A percentile compares a stretch with the other conserved stretches of the same genome.
Evolutionary conservation across 1,284 basidiomycete genomes (phyloP).

Genomic region (Fereydounia khargensis): DNA sequence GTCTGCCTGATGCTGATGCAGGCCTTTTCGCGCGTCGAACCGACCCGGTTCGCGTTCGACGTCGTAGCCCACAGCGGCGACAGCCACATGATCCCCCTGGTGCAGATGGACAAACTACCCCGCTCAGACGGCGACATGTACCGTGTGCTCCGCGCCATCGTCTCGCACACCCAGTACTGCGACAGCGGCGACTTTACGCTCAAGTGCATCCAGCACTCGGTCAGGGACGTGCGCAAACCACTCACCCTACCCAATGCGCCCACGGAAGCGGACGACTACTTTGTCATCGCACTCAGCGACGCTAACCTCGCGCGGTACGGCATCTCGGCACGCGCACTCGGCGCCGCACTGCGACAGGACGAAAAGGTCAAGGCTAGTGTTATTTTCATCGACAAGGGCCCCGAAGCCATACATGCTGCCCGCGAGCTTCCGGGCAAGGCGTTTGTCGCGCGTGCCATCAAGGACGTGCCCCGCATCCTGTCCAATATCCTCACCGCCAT

Average conservation of each 20-base stretch:
- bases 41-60: constrained; percentile 52
- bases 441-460: constrained; percentile 43
- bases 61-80: constrained; percentile 58
- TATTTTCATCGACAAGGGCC: constrained; percentile 53
- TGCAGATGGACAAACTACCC: constrained; percentile 37
- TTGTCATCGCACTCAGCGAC: constrained; percentile 58
- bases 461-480: constrained; percentile 45
- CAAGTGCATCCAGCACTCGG: constrained; percentile 38
- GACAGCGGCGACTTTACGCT: constrained; percentile 42
- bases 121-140: constrained; percentile 49
- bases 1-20: constrained; percentile 57
- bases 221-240: constrained; percentile 23
- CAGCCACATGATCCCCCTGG: constrained; percentile 49
- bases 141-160: constrained; percentile 45
- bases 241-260: not conserved
- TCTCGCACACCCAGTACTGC: constrained; percentile 48
- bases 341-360: constrained; percentile 30
- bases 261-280: constrained; percentile 50
- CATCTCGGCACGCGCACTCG: constrained; percentile 46
- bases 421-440: constrained; percentile 45
- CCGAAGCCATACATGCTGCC: constrained; percentile 34
- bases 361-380: constrained; percentile 50
- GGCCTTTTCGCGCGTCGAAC: constrained; percentile 44
- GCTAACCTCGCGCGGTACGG: constrained; percentile 58
- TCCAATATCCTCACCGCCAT: constrained; percentile 49